phyloP scores from a whole-genome alignment of 2,329 filamentous ascomycete genomes.

The Apiospora rasikravindrae region DNA sequence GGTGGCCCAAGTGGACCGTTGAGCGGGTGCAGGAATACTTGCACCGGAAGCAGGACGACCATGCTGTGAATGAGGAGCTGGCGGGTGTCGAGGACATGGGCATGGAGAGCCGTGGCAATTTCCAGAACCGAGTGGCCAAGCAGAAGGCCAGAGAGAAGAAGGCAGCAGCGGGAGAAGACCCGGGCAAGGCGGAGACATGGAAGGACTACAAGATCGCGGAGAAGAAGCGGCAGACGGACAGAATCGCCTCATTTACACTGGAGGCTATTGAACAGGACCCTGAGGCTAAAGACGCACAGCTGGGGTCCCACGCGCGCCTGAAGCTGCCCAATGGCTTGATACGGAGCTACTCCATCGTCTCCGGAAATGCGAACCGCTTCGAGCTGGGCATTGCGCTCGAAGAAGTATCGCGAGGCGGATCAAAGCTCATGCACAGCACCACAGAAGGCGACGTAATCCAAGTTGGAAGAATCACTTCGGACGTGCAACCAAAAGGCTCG shows the following conservation, averaged over 20 bases:
- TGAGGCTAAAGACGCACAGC: conserved; percentile 36
- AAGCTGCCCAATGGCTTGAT: conserved; percentile 61
- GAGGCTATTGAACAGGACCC: conserved; percentile 47
- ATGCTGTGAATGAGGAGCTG: conserved; percentile 57
- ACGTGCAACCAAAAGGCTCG: conserved; percentile 49
- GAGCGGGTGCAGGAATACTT: conserved; percentile 67
- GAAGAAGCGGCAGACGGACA: conserved; percentile 56
- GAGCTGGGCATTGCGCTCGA: conserved; percentile 63
- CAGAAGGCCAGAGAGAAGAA: conserved; percentile 40
- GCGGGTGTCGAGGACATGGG: conserved; percentile 56
- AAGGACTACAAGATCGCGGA: conserved; percentile 52
- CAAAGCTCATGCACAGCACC: conserved; percentile 59
- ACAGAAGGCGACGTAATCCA: conserved; percentile 55
- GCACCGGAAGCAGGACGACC: conserved; percentile 57
- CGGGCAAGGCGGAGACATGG: conserved; percentile 53
- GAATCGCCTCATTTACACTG: conserved; percentile 57
- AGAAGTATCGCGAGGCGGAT: conserved; percentile 62
- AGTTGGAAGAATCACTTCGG: conserved; percentile 55
- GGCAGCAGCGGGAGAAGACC: conserved; percentile 29
- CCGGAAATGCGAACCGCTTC: conserved; percentile 54
- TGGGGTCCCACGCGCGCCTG: conserved; percentile 61
- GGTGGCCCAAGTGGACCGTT: conserved; percentile 65
- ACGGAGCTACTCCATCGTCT: conserved; percentile 65
- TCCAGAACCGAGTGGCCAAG: conserved; percentile 57
- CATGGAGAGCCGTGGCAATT: conserved; percentile 52